Evolutionary conservation across 306 rosid genomes (phyloP), one percentile per base, ranked within the genome.

Genomic region (Gastrolobium villosum): DNA sequence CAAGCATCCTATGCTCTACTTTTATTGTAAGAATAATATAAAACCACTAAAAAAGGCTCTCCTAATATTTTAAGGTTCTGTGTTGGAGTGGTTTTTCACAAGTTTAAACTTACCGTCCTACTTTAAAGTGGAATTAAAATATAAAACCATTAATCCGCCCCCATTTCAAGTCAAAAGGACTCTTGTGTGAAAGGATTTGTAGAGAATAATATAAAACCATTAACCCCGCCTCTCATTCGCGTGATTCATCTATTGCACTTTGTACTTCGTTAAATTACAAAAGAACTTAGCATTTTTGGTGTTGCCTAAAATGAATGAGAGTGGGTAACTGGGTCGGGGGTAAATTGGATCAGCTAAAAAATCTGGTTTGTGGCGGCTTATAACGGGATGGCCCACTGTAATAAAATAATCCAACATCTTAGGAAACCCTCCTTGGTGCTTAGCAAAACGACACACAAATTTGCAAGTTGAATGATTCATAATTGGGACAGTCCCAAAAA

Each of bases 1-100:
- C 78, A 52, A 81, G 92, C 70, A 83, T 88, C 89, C 89, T 53
- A 81, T 86, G 89, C 82, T 52, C 13, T 40, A 49, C 54, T 37
- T 60, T 73, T n/a, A 56, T 55, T n/a, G n/a, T n/a, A n/a, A n/a
- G n/a, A n/a, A n/a, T n/a, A n/a, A n/a, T n/a, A n/a, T n/a, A n/a
- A n/a, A n/a, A n/a, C n/a, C n/a, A n/a, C n/a, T n/a, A n/a, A n/a
- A n/a, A n/a, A n/a, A n/a, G n/a, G n/a, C n/a, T n/a, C n/a, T n/a
- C n/a, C n/a, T n/a, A n/a, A n/a, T n/a, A n/a, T n/a, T n/a, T n/a
- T n/a, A n/a, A n/a, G n/a, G n/a, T n/a, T n/a, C n/a, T n/a, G n/a
- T n/a, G n/a, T n/a, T n/a, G n/a, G n/a, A n/a, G n/a, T n/a, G n/a
- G n/a, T n/a, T n/a, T n/a, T n/a, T n/a, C n/a, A n/a, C n/a, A n/a